phyloP scores from a whole-genome alignment of 768 basidiomycete species.

The Lactarius indigo region DNA sequence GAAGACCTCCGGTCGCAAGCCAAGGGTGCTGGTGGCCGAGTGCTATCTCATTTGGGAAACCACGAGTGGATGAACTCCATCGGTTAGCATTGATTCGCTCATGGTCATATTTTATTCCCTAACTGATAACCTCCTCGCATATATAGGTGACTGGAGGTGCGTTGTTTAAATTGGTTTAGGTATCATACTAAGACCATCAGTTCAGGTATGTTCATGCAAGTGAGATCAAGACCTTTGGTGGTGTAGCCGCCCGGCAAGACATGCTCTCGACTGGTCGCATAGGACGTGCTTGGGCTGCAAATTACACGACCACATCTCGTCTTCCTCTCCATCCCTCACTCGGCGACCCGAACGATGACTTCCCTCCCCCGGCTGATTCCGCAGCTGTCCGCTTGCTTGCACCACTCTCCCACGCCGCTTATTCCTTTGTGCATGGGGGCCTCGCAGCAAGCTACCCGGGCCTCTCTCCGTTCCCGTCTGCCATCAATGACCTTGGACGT shows the following conservation, averaged over 20 bases:
- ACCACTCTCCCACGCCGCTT: slow-evolving; percentile 67
- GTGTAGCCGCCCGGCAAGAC: slow-evolving; percentile 64
- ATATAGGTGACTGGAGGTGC: slow-evolving; percentile 80
- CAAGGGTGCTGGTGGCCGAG: slow-evolving; percentile 56
- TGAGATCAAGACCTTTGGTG: slow-evolving; percentile 82
- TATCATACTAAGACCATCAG: background rate
- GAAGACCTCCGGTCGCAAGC: slow-evolving; percentile 80
- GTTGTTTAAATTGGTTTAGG: slow-evolving; percentile 8
- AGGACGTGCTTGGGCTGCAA: slow-evolving; percentile 77
- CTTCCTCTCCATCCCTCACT: slow-evolving; percentile 74
- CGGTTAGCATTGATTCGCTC: slow-evolving; percentile 39
- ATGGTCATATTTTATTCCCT: background rate
- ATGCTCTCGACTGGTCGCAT: slow-evolving; percentile 73
- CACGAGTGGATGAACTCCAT: slow-evolving; percentile 96
- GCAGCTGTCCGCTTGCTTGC: slow-evolving; percentile 27
- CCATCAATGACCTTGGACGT: slow-evolving; percentile 72
- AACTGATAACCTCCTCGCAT: slow-evolving; percentile 19
- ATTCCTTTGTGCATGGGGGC: slow-evolving; percentile 94
- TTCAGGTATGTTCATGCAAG: slow-evolving; percentile 77
- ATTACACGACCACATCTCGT: slow-evolving; percentile 79
- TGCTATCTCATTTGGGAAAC: slow-evolving; percentile 84
- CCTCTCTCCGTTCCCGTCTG: slow-evolving; percentile 77
- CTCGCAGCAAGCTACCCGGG: slow-evolving; percentile 72
- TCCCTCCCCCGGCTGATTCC: slow-evolving; percentile 42
- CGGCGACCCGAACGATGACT: slow-evolving; percentile 60